Percentiles rank a stretch among this genome's conserved stretches.
These are phyloP conservation scores for Verticillium dahliae DNA, from an alignment of 2,329 filamentous ascomycete genomes.

Conservation along the genomic window DNA sequence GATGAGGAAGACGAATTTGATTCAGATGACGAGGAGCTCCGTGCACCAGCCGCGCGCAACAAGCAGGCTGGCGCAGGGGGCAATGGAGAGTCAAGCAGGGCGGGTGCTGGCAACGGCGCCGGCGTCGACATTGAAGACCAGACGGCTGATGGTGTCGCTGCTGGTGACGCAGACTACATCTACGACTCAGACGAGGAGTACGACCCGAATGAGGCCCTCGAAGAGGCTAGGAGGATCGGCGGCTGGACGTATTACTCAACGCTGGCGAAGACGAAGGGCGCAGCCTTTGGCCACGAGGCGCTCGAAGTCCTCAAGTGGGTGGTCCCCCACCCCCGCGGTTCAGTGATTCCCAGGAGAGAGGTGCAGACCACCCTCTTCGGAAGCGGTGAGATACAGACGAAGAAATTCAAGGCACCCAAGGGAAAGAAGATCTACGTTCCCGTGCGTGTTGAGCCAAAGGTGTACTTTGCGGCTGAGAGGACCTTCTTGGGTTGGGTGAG, in stretches of 20 bases:
- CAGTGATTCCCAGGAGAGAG: slow-evolving; percentile 52
- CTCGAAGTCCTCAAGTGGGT: slow-evolving; percentile 40
- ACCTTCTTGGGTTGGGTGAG: slow-evolving; percentile 91
- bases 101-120: slow-evolving; percentile 17
- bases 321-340: slow-evolving; percentile 47
- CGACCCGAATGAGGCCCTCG: slow-evolving; percentile 65
- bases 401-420: slow-evolving; percentile 65
- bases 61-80: background rate
- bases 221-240: slow-evolving; percentile 70
- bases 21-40: slow-evolving; percentile 27
- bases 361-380: slow-evolving; percentile 48
- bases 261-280: slow-evolving; percentile 42
- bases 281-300: slow-evolving; percentile 32
- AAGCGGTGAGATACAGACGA: slow-evolving; percentile 45
- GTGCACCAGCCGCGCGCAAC: background rate
- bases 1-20: slow-evolving; percentile 63
- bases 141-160: slow-evolving; percentile 54
- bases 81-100: background rate
- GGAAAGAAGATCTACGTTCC: slow-evolving; percentile 94
- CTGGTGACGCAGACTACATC: slow-evolving; percentile 60
- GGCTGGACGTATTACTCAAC: slow-evolving; percentile 68
- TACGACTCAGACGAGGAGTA: slow-evolving; percentile 90
- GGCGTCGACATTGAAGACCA: slow-evolving; percentile 73
- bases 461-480: slow-evolving; percentile 92
- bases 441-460: slow-evolving; percentile 92